phyloP scores from a whole-genome alignment of 169 alveolate species.

The Pseudocohnilembus persalinus region DNA sequence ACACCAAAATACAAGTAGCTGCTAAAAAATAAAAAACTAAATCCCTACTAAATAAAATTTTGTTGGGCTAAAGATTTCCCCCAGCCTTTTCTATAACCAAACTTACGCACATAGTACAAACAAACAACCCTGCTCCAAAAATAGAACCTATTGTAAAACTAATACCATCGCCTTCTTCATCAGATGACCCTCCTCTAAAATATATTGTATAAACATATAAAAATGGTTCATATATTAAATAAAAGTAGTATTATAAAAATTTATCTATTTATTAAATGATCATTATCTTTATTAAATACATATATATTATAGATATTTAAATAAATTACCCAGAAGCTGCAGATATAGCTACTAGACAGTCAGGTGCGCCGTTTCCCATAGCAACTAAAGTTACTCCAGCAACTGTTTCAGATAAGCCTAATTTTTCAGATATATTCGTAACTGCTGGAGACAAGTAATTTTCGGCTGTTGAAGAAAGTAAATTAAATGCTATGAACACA shows the following conservation, averaged over 20 bases:
- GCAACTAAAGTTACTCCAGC: constrained; percentile 75
- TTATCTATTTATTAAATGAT: no score
- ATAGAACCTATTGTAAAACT: constrained; percentile 37
- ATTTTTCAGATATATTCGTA: constrained; percentile 37
- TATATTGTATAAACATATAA: no score
- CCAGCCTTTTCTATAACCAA: background rate
- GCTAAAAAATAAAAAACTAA: constrained; percentile 18
- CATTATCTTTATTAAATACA: background rate
- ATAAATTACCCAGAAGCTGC: constrained; percentile 51
- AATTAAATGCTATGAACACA: constrained; percentile 27
- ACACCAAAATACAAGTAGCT: constrained; percentile 19
- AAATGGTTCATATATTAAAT: no score
- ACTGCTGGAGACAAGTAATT: constrained; percentile 63
- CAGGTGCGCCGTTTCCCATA: constrained; percentile 83
- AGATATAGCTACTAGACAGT: constrained; percentile 61
- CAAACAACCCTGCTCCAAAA: constrained; percentile 49
- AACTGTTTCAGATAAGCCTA: constrained; percentile 49
- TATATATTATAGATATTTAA: no score
- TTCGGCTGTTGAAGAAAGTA: constrained; percentile 73
- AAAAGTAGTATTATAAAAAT: no score
- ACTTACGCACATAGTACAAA: constrained; percentile 10
- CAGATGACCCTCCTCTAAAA: background rate
- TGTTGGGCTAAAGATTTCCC: constrained; percentile 7
- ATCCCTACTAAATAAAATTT: constrained; percentile 14
- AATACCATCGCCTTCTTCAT: constrained; percentile 13